Conservation (phyloP, 2,329 filamentous ascomycete species). For the Herpotrichia juniperi region DNA sequence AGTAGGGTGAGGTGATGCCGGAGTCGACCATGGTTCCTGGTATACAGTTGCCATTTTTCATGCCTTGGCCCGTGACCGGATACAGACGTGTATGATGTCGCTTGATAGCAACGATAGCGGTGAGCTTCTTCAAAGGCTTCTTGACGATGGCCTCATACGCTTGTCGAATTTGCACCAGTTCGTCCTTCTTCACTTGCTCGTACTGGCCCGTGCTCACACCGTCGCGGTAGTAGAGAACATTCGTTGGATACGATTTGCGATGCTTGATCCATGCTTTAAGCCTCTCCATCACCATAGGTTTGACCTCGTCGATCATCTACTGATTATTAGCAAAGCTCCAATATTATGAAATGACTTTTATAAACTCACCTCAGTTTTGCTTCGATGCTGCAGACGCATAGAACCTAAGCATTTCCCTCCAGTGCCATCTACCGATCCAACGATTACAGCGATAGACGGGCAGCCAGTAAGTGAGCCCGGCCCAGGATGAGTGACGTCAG, state of each 20-base stretch:
- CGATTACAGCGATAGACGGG: constrained; percentile 51
- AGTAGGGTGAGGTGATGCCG: constrained; percentile 25
- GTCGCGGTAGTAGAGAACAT: constrained; percentile 22
- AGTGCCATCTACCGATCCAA: constrained; percentile 44
- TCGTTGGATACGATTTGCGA: not conserved
- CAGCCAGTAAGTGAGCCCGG: constrained; percentile 19
- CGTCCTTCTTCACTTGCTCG: constrained; percentile 12
- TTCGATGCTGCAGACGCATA: constrained; percentile 39
- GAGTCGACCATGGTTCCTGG: constrained; percentile 35
- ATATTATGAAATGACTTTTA: not conserved
- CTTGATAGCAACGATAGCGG: constrained; percentile 31
- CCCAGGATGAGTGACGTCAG: constrained; percentile 52
- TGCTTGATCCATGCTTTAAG: constrained; percentile 7
- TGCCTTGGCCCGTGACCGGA: constrained; percentile 12
- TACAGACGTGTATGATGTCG: constrained; percentile 52
- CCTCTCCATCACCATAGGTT: constrained; percentile 22
- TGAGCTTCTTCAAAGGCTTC: not conserved
- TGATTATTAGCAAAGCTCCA: not conserved
- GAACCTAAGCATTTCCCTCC: constrained; percentile 44
- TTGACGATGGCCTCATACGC: not conserved
- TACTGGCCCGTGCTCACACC: constrained; percentile 25
- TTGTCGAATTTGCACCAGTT: constrained; percentile 30
- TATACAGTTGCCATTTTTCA: constrained; percentile 22
- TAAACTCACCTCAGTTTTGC: not conserved
- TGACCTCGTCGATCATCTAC: constrained; percentile 16